Evolutionary conservation across 306 rosid species (phyloP).

Genomic region (Nissolia schottii): DNA sequence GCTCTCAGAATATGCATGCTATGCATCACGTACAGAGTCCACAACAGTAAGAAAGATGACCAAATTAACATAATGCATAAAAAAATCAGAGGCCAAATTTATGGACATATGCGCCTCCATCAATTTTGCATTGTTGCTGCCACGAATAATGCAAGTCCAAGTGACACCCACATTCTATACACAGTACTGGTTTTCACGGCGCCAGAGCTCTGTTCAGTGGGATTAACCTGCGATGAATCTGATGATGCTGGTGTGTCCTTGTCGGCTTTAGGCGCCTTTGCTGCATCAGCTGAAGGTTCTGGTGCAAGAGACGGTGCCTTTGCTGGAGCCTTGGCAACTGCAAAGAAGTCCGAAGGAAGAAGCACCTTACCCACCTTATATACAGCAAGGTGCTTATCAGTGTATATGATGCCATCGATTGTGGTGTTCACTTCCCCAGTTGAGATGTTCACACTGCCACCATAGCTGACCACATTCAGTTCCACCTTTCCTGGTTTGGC

Average conservation of each 20-base stretch:
- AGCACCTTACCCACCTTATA: constrained; percentile 43
- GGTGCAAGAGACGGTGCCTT: constrained; percentile 14
- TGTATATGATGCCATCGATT: constrained; percentile 36
- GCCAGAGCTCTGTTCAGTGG: neutral
- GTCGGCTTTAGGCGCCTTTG: constrained; percentile 15
- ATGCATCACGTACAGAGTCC: neutral
- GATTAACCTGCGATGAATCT: constrained; percentile 14
- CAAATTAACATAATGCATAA: neutral
- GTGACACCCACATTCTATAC: constrained; percentile 19
- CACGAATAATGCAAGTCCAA: constrained; percentile 9
- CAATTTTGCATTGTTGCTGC: neutral
- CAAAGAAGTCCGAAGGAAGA: constrained; percentile 37
- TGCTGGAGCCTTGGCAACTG: constrained; percentile 23
- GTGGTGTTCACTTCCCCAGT: constrained; percentile 48
- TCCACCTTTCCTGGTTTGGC: constrained; percentile 30
- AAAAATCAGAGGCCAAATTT: neutral
- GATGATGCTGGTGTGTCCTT: constrained; percentile 22
- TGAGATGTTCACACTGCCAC: constrained; percentile 40
- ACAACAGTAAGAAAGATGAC: neutral
- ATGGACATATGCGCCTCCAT: neutral
- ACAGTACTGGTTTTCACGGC: neutral
- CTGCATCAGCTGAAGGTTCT: neutral
- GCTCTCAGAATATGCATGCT: neutral
- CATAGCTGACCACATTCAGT: constrained; percentile 42
- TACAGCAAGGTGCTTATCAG: constrained; percentile 43